Conservation (phyloP, 2,329 filamentous ascomycete genomes). For the Penicillium vulpinum region DNA sequence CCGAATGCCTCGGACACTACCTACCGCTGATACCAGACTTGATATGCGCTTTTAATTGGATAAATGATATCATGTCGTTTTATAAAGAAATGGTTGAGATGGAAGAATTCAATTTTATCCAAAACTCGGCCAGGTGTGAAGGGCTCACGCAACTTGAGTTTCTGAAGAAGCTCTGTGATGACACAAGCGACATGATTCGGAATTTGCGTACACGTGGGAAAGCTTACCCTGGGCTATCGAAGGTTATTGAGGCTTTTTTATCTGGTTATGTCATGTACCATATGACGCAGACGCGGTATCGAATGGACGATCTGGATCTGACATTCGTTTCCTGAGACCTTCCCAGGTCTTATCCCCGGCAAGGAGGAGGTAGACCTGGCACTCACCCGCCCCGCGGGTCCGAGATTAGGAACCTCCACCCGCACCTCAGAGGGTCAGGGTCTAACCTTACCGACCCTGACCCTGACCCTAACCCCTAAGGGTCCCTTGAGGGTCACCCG, state of each 20-base stretch:
- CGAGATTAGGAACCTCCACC: too few relatives aligned
- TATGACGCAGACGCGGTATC: not conserved
- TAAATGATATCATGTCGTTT: not conserved
- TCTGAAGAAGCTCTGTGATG: not conserved
- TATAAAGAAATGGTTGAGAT: not conserved
- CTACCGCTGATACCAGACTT: not conserved
- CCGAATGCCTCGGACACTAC: not conserved
- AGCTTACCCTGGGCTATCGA: not conserved
- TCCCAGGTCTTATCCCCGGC: too few relatives aligned
- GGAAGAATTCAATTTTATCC: not conserved
- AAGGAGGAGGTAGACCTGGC: too few relatives aligned
- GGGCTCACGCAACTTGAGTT: not conserved
- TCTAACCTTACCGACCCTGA: too few relatives aligned
- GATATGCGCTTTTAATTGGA: not conserved
- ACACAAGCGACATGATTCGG: not conserved
- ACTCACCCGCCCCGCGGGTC: too few relatives aligned
- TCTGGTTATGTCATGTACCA: not conserved
- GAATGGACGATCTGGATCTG: not conserved
- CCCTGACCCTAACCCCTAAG: too few relatives aligned
- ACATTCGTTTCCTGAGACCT: too few relatives aligned
- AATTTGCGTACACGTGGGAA: not conserved
- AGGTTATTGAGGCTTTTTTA: not conserved
- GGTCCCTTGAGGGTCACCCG: too few relatives aligned
- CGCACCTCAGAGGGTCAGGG: too few relatives aligned
- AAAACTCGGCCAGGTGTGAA: not conserved